Evolutionary conservation across 805 yeast species (phyloP).

Genomic region (Kodamaea hsintzibuensis): DNA sequence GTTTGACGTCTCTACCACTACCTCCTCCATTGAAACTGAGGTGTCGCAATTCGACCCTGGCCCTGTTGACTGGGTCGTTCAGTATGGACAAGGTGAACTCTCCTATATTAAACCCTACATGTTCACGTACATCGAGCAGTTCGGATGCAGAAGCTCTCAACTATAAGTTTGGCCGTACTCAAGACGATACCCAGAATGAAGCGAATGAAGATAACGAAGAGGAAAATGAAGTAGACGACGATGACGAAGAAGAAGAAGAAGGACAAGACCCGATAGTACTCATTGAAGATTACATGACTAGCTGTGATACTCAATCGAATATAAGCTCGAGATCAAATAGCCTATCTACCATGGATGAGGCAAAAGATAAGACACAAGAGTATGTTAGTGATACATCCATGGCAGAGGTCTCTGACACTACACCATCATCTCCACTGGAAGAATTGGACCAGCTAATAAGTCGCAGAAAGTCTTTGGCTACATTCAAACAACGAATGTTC

Average conservation of each 20-base stretch:
- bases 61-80: slow-evolving; percentile 3
- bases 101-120: slow-evolving; percentile 2
- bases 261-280: slow-evolving; percentile 45
- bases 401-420: neutral
- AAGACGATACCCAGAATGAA: neutral
- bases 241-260: slow-evolving; percentile 22
- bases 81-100: neutral
- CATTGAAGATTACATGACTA: slow-evolving; percentile 57
- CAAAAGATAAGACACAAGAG: neutral
- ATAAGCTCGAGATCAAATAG: neutral
- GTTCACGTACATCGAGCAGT: neutral
- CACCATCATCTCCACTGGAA: neutral
- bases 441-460: slow-evolving; percentile 19
- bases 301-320: neutral
- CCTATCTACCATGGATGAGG: neutral
- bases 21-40: slow-evolving; percentile 46
- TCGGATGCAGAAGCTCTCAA: neutral
- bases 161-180: slow-evolving; percentile 2
- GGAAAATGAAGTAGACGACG: slow-evolving; percentile 16
- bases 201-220: slow-evolving; percentile 6
- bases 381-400: neutral
- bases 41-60: slow-evolving; percentile 9
- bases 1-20: slow-evolving; percentile 51
- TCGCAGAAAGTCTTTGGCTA: slow-evolving; percentile 38
- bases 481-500: slow-evolving; percentile 29